Evolutionary conservation across 2,329 filamentous ascomycete species (phyloP).

Genomic region (Decorospora gaudefroyi): DNA sequence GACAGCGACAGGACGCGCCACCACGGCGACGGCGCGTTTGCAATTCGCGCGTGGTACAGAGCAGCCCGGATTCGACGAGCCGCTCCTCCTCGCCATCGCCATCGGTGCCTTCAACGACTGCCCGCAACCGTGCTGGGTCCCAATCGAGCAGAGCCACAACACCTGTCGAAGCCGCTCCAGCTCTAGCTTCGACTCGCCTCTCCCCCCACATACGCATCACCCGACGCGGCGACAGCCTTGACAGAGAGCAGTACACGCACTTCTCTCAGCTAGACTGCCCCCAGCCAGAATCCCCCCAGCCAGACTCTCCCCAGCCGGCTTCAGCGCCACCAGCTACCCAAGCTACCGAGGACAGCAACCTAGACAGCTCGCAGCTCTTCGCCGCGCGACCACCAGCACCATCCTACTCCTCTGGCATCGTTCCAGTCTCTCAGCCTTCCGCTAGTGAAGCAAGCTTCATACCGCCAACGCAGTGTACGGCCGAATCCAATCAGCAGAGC

Average conservation of each 20-base stretch:
- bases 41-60: conserved; percentile 21
- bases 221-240: conserved; percentile 20
- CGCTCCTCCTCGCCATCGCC: background rate
- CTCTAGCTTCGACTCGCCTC: background rate
- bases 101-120: conserved; percentile 7
- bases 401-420: conserved; percentile 22
- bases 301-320: conserved; percentile 5
- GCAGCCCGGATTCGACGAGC: conserved; percentile 17
- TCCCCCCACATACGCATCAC: conserved; percentile 25
- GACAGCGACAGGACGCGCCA: background rate
- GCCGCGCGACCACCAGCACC: conserved; percentile 9
- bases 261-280: conserved; percentile 25
- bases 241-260: conserved; percentile 27
- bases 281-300: conserved; percentile 1
- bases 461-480: conserved; percentile 28
- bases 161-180: background rate
- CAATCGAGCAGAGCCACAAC: background rate
- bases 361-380: conserved; percentile 27
- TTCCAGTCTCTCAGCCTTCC: conserved; percentile 38
- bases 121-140: background rate
- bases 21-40: conserved; percentile 7
- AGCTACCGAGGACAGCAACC: conserved; percentile 13
- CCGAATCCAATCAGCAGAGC: conserved; percentile 12
- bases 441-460: conserved; percentile 30
- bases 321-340: no score